Conservation (phyloP, 805 yeast genomes). For the Candida lessepsii region DNA sequence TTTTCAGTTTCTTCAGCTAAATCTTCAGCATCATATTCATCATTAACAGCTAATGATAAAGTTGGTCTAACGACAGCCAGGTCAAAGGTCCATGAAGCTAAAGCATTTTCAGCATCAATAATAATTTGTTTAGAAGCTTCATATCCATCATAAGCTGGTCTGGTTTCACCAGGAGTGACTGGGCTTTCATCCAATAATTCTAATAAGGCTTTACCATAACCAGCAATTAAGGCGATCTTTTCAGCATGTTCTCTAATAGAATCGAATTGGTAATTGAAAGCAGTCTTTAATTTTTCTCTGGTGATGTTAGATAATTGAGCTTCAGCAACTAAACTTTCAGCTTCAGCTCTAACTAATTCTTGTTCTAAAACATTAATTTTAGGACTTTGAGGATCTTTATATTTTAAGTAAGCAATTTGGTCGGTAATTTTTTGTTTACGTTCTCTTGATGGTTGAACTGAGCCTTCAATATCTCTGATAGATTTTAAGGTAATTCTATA, state of each 20-base stretch:
- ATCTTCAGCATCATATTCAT: conserved; percentile 48
- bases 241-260: conserved; percentile 93
- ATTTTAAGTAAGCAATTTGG: conserved; percentile 95
- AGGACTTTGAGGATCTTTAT: conserved; percentile 97
- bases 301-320: conserved; percentile 98
- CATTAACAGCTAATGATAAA: conserved; percentile 70
- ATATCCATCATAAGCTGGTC: conserved; percentile 97
- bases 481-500: conserved; percentile 94
- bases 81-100: conserved; percentile 96
- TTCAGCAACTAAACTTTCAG: conserved; percentile 98
- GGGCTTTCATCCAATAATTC: conserved; percentile 96
- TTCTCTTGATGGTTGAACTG: conserved; percentile 98
- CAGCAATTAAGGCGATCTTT: conserved; percentile 95
- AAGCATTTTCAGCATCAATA: conserved; percentile 92
- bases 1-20: conserved; percentile 42
- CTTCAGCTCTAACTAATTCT: conserved; percentile 98
- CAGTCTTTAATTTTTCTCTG: conserved; percentile 96
- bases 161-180: conserved; percentile 98
- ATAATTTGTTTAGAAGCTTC: conserved; percentile 98
- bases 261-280: conserved; percentile 95
- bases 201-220: conserved; percentile 95
- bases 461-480: conserved; percentile 93
- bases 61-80: conserved; percentile 93
- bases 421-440: conserved; percentile 97
- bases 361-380: conserved; percentile 94